Base-by-base conservation (phyloP, 2,329 filamentous ascomycete genomes). In the Paraconiothyrium brasiliense region DNA sequence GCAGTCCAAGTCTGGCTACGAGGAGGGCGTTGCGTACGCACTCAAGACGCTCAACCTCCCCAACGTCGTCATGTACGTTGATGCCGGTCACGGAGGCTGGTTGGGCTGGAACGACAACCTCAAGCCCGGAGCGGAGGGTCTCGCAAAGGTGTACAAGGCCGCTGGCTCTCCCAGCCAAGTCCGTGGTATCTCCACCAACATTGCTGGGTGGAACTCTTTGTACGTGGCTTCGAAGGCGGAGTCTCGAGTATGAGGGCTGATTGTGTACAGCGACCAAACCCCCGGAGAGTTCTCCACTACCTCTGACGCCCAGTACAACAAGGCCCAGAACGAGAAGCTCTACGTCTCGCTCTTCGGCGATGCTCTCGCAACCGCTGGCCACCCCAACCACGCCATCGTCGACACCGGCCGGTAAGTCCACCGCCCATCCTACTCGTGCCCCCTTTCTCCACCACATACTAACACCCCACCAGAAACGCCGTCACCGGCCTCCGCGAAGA, bases 61-160 rank as follows among this genome's bases (percentile, higher is more conserved):
- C 41, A 73, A 74, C 34, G 66, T 74, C 13, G 64, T 67, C 55
- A 55, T 74, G 58, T 74, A 74, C 63, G 67, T 74, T 5, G 71
- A 74, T 6, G 71, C 71, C n/a, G 71, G 71, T 2, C 71, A 74
- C 51, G 71, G 71, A 34, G 71, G 71, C 22, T 74, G 71, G 71
- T 67, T 74, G 1, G 71, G 71, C 11, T 74, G 71, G 71, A 64
- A 69, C 7, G 71, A 74, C 57, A 74, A 74, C 46, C 56, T 74
- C 30, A 64, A 67, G 55, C 71, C 69, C 3, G 73, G 71, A 0
- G 71, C 71, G 4, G 58, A 69, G 54, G 62, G 71, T 7, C 73
- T 73, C 16, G 67, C 69, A 2, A 69, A 61, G 50, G 71, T 74
- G 27, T 64, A 69, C 71, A 3, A 70, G 69, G 71, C 67, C 65